A percentile compares a stretch with the other conserved stretches of the same genome.
Conservation (phyloP, 768 basidiomycete genomes). For the Porphyrellus cyaneotinctus region DNA sequence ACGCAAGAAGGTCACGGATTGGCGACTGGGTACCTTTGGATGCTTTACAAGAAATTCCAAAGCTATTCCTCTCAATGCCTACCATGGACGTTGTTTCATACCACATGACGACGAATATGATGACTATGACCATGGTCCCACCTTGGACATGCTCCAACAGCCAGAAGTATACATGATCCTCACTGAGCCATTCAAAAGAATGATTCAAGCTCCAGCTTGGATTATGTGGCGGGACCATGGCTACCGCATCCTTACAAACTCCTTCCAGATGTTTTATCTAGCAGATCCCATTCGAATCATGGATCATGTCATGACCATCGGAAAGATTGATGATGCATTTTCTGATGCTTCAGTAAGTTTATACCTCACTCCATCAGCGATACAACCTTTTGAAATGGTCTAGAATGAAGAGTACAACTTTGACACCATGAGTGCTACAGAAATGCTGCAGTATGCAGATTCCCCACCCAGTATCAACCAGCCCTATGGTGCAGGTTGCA, state of each 20-base stretch:
- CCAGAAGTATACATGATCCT: background rate
- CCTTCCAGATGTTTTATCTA: conserved; percentile 10
- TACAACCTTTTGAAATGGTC: too few species aligned
- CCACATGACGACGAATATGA: background rate
- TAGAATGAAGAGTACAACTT: too few species aligned
- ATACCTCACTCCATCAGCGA: too few species aligned
- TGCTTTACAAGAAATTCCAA: background rate
- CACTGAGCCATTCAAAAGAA: background rate
- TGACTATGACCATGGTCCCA: conserved; percentile 7
- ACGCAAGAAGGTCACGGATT: background rate
- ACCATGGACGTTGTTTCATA: background rate
- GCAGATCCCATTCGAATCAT: background rate
- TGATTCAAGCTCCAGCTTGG: background rate
- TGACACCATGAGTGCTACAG: too few species aligned
- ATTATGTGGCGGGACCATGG: conserved; percentile 11
- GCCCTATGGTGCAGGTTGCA: too few species aligned
- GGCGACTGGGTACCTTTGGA: background rate
- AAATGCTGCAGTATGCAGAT: too few species aligned
- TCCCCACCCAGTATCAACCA: too few species aligned
- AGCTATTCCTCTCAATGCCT: background rate
- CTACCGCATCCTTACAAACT: background rate
- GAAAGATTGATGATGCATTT: too few species aligned
- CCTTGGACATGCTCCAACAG: conserved; percentile 6
- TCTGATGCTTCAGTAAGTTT: too few species aligned
- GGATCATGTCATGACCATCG: background rate